Base-by-base conservation (phyloP, 202 grass and related monocot genomes). In the Setaria viridis region DNA sequence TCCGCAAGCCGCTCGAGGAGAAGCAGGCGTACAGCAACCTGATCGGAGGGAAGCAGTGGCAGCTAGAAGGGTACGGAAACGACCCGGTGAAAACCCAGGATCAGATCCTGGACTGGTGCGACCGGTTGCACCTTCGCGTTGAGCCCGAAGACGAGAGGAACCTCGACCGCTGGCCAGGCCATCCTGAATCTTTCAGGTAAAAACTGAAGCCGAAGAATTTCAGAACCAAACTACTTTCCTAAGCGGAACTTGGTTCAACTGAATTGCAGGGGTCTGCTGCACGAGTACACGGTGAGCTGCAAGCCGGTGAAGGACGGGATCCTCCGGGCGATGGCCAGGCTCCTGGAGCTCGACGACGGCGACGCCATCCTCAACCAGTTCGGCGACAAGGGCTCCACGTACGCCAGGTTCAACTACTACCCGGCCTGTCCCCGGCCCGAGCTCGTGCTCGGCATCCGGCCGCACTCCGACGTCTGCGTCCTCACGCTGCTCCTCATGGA, bases 31-130 rank as follows among this genome's bases (percentile, higher is more conserved):
- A 76, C 74, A 81, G 74, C 43, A 85, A 87, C 67, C 21, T 93
- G 43, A 75, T 74, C 2, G 56, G 74, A 49, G 87, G 91, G 21
- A 93, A 85, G 66, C 66, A 46, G 4, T 89, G 82, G 64, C 75
- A 79, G 78, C 11, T 84, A 3, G 81, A 93, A 93, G 85, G 87
- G 3, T 93, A 90, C 7, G 88, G 87, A 9, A 87, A 82, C 20
- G 88, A 93, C n/a, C 55, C 6, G 45, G 81, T 93, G 74, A 45
- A 42, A 21, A 48, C 19, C 7, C 30, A 93, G 19, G 91, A 88
- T 29, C 81, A 87, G 57, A 29, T 77, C 21, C 53, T 93, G 2
- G 88, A 93, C 10, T 93, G 91, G 91, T 60, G 1, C 32, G 91
- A 93, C 51, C 53, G 88, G 16, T 35, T 90, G 41, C 84, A 85